Conservation (phyloP, 768 basidiomycete species). For the Mycena capillaripes region DNA sequence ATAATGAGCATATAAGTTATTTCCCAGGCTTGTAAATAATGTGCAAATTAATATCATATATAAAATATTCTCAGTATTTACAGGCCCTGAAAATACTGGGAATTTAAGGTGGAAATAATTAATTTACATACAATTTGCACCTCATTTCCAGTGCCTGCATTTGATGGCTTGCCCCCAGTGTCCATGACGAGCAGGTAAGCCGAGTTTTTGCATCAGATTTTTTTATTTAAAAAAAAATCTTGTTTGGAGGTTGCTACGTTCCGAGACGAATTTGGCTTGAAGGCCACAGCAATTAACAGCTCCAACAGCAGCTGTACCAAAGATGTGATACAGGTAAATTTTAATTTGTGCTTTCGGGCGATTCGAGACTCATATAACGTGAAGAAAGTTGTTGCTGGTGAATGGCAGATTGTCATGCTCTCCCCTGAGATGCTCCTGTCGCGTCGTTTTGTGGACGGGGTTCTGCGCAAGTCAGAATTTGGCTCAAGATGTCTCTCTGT, state of each 20-base stretch:
- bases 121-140: no score
- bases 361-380: not conserved
- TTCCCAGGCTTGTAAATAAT: no score
- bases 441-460: conserved; percentile 18
- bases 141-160: no score
- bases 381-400: not conserved
- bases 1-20: no score
- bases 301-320: conserved; percentile 14
- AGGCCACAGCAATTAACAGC: conserved; percentile 23
- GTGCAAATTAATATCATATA: no score
- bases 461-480: conserved; percentile 15
- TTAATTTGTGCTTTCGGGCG: no score
- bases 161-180: no score
- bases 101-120: no score
- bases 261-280: conserved; percentile 13
- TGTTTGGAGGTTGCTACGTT: not conserved
- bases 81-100: no score
- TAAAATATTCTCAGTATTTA: no score
- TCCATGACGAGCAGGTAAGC: conserved; percentile 23
- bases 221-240: not conserved
- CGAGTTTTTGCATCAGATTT: not conserved
- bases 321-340: conserved; percentile 4
- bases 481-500: conserved; percentile 13
- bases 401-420: conserved; percentile 10
- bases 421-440: conserved; percentile 22